Conservation (phyloP, 345 rosid genomes). For the Camelina sativa region DNA sequence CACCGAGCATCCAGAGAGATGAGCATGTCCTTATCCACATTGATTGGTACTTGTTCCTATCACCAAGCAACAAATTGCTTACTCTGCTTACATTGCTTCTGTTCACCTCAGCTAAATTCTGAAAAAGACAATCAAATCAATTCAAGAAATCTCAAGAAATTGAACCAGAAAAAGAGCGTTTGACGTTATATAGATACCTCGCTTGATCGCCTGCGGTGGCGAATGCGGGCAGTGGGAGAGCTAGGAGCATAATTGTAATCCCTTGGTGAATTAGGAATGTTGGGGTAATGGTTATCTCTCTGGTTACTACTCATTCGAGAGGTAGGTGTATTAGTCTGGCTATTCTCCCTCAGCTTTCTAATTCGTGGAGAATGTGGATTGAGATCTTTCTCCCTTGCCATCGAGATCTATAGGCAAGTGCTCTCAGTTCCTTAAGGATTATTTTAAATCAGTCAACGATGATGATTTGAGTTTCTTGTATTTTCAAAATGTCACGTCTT, state of each 20-base stretch:
- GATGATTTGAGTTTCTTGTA: background rate
- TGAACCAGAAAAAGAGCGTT: background rate
- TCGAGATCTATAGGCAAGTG: constrained; percentile 3
- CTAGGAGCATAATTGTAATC: constrained; percentile 42
- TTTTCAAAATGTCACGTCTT: background rate
- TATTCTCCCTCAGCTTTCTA: constrained; percentile 35
- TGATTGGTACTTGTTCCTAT: constrained; percentile 71
- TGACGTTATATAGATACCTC: constrained; percentile 36
- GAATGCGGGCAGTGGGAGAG: constrained; percentile 47
- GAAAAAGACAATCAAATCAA: constrained; percentile 2
- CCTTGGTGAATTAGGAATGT: constrained; percentile 40
- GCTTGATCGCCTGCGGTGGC: constrained; percentile 50
- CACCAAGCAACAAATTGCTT: constrained; percentile 60
- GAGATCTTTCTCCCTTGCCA: constrained; percentile 38
- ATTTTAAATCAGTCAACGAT: background rate
- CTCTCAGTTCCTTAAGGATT: constrained; percentile 3
- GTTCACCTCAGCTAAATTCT: constrained; percentile 50
- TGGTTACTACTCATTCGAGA: constrained; percentile 38
- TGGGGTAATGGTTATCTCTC: constrained; percentile 41
- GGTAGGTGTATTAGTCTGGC: constrained; percentile 25
- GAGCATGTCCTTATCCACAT: constrained; percentile 81
- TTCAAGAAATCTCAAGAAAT: constrained; percentile 6
- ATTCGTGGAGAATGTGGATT: constrained; percentile 34
- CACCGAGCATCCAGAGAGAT: constrained; percentile 88
- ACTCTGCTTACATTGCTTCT: constrained; percentile 80